Evolutionary conservation across 306 rosid genomes (phyloP).

Genomic region (Medicago lupulina): DNA sequence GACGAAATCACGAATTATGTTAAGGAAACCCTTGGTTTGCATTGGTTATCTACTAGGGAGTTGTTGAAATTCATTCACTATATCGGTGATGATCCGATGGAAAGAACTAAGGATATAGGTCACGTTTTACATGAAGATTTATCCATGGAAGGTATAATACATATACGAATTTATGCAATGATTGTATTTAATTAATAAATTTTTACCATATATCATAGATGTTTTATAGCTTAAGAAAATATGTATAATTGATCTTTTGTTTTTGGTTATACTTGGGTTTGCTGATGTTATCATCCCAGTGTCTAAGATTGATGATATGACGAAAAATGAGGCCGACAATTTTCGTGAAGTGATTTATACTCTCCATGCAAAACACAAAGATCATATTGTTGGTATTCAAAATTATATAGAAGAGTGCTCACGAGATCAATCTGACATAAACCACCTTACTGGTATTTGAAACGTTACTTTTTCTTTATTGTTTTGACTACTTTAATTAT

Average conservation of each 20-base stretch:
- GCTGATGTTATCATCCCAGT: too few relatives aligned
- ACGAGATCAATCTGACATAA: conserved; percentile 64
- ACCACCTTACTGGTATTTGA: conserved; percentile 69
- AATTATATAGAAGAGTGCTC: conserved; percentile 51
- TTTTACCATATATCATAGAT: too few relatives aligned
- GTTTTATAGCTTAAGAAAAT: too few relatives aligned
- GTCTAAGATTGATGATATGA: too few relatives aligned
- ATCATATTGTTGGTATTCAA: conserved; percentile 60
- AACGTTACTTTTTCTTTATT: conserved; percentile 26
- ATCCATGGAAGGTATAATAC: conserved; percentile 75
- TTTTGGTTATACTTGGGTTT: too few relatives aligned
- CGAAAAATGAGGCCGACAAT: too few relatives aligned
- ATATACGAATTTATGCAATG: conserved; percentile 33
- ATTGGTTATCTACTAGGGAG: conserved; percentile 62
- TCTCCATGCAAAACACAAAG: conserved; percentile 74
- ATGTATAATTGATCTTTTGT: too few relatives aligned
- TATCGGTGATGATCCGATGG: conserved; percentile 58
- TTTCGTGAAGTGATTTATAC: conserved; percentile 61
- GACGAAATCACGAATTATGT: conserved; percentile 54
- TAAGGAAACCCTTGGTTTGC: conserved; percentile 72
- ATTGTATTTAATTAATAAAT: too few relatives aligned
- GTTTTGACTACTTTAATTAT: conserved; percentile 17
- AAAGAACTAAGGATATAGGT: conserved; percentile 53
- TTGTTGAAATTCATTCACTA: conserved; percentile 66
- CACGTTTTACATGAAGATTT: conserved; percentile 53